phyloP scores from a whole-genome alignment of 129 eudicot genomes.

The Chrysanthemum lavandulifolium region DNA sequence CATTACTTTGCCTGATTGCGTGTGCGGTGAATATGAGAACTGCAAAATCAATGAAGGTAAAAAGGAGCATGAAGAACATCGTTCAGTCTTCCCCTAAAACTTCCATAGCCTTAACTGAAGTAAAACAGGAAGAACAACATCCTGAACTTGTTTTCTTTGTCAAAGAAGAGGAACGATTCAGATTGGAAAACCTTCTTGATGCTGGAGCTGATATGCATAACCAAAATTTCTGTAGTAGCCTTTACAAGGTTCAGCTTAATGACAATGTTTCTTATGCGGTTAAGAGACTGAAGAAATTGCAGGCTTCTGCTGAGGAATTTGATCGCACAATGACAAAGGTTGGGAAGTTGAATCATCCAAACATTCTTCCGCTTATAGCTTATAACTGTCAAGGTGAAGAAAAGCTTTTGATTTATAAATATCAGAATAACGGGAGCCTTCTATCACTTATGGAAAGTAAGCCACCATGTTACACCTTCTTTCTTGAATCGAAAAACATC shows the following conservation, averaged over 20 bases:
- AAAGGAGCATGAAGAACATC: conserved; percentile 11
- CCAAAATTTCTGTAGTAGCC: conserved; percentile 64
- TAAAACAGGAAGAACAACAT: conserved; percentile 24
- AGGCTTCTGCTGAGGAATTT: conserved; percentile 40
- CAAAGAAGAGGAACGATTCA: conserved; percentile 48
- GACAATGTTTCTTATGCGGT: conserved; percentile 47
- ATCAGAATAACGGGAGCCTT: conserved; percentile 64
- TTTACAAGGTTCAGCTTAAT: conserved; percentile 58
- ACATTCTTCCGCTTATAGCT: conserved; percentile 58
- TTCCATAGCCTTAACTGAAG: conserved; percentile 26
- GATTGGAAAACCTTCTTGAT: conserved; percentile 59
- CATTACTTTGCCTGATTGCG: conserved; percentile 33
- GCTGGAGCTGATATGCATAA: conserved; percentile 54
- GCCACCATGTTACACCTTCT: conserved; percentile 6
- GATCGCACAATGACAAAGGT: conserved; percentile 44
- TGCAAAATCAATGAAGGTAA: conserved; percentile 22
- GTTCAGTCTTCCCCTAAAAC: conserved; percentile 25
- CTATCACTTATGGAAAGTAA: conserved; percentile 53
- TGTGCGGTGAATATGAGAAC: conserved; percentile 18
- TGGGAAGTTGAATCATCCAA: conserved; percentile 57
- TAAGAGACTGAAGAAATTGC: conserved; percentile 60
- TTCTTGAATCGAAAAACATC: background rate
- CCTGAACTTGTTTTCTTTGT: conserved; percentile 61
- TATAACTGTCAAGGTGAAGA: conserved; percentile 52
- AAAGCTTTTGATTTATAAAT: conserved; percentile 56